Evolutionary conservation across 2,329 filamentous ascomycete genomes (phyloP).

Genomic region (Emericellopsis atlantica): DNA sequence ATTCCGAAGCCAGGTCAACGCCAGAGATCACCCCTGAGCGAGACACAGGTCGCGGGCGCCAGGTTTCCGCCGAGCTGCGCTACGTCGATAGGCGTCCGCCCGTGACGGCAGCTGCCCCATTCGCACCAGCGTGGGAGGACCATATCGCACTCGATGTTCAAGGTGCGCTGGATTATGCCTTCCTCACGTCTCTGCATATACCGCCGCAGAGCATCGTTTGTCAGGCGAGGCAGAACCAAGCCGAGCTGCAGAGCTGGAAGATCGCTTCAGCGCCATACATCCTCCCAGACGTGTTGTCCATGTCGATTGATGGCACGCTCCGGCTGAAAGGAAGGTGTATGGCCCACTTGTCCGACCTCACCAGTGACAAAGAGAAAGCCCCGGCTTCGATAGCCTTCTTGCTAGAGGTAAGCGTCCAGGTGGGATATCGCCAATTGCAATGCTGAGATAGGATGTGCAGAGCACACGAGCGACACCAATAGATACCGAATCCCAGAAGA

Average conservation of each 20-base stretch:
- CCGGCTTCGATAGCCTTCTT: slow-evolving; percentile 23
- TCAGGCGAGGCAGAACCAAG: slow-evolving; percentile 10
- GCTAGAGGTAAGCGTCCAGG: slow-evolving; percentile 30
- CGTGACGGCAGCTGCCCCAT: slow-evolving; percentile 20
- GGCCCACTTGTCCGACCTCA: slow-evolving; percentile 19
- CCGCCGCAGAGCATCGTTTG: slow-evolving; percentile 22
- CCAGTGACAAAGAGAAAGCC: slow-evolving; percentile 10
- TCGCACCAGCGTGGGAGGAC: slow-evolving; percentile 38
- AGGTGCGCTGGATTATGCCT: slow-evolving; percentile 16
- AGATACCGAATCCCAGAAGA: neutral
- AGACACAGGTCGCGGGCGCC: neutral
- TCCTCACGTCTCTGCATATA: slow-evolving; percentile 32
- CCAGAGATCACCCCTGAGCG: neutral
- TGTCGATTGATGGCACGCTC: slow-evolving; percentile 12
- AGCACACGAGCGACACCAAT: neutral
- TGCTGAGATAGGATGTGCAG: neutral
- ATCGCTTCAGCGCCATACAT: slow-evolving; percentile 26
- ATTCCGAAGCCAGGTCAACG: slow-evolving; percentile 8
- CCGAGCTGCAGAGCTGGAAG: slow-evolving; percentile 13
- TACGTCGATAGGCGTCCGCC: slow-evolving; percentile 10
- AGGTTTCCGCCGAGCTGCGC: neutral
- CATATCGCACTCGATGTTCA: slow-evolving; percentile 24
- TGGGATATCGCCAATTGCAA: too few species aligned
- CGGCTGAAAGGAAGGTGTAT: slow-evolving; percentile 30
- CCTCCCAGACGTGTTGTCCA: slow-evolving; percentile 21